A percentile compares a stretch with the other conserved stretches of the same genome.
Conservation (phyloP, 2,329 filamentous ascomycete genomes). For the Helotiales sp. region DNA sequence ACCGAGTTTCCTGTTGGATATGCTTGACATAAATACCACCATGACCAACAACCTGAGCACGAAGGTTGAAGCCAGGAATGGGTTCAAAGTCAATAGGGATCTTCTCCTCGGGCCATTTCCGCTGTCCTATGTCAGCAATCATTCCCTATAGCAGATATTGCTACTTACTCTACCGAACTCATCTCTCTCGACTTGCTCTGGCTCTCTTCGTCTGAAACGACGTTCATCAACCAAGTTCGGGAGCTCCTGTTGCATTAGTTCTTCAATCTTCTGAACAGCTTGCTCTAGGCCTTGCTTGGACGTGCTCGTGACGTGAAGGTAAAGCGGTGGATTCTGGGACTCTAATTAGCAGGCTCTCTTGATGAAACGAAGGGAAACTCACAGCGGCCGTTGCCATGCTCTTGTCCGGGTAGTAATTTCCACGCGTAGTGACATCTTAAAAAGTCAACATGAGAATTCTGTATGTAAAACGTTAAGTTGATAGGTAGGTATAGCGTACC, state of each 20-base stretch:
- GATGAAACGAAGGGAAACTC: conserved; percentile 46
- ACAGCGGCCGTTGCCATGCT: conserved; percentile 94
- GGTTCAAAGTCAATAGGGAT: conserved; percentile 91
- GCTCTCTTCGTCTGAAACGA: conserved; percentile 82
- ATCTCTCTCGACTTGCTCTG: conserved; percentile 82
- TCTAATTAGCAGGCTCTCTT: conserved; percentile 27
- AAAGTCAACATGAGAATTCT: conserved; percentile 59
- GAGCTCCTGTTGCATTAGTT: conserved; percentile 94
- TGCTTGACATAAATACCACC: conserved; percentile 97
- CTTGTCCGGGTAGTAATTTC: conserved; percentile 96
- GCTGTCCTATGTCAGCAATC: conserved; percentile 55
- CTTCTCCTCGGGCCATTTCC: conserved; percentile 98
- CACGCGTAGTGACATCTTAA: conserved; percentile 98
- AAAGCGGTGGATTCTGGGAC: conserved; percentile 83
- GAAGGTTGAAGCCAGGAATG: conserved; percentile 91
- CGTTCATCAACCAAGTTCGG: conserved; percentile 95
- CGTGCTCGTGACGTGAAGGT: conserved; percentile 93
- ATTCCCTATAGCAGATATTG: conserved; percentile 5
- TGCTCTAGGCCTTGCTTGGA: conserved; percentile 89
- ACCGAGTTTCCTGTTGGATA: conserved; percentile 93
- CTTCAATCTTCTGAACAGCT: conserved; percentile 86
- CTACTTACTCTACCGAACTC: conserved; percentile 81
- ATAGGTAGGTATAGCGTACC: conserved; percentile 75
- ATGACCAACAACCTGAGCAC: conserved; percentile 93
- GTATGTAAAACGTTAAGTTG: conserved; percentile 44